Base-by-base conservation (phyloP, 495 filamentous ascomycete species). In the Neurospora africana region DNA sequence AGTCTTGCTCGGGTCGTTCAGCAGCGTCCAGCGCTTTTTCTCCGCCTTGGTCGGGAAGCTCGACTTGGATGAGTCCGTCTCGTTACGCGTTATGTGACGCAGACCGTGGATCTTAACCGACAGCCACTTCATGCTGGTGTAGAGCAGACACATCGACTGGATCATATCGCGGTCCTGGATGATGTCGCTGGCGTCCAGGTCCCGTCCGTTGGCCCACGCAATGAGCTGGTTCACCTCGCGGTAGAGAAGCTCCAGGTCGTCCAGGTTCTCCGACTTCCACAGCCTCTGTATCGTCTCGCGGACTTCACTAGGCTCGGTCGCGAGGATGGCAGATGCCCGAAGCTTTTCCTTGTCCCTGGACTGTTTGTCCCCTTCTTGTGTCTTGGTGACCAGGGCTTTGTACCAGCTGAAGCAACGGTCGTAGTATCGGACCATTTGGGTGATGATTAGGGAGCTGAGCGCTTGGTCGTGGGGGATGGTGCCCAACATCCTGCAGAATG, bases 41-140 rank as follows among this genome's bases (percentile, higher is more conserved):
- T 84, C 81, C 44, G 84, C 81, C 75, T 81, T 85, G 53, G 53
- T 65, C 27, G 83, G 82, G 69, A 85, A 75, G 33, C 77, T 82
- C 6, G 83, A 77, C 47, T 82, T 81, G 21, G 85, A 84, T 15
- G 86, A 86, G 75, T 88, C 86, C 1, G 82, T 83, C 69, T 87
- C 83, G 71, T 86, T 86, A 44, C 78, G 75, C 35, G 86, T 92
- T 73, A 97, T 91, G 74, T 91, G 89, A 33, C 95, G 89, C 43
- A 98, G 86, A 70, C 91, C 86, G 15, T 84, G 78, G 21, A 97
- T 87, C 79, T 93, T 93, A 75, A 88, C 90, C 70, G 91, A 90
- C 33, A 99, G 89, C 95, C 95, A 99, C 86, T 95, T 92, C 94
- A 97, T 97, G 85, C 95, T 98, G 72, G 92, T 97, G 78, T 95